Percentiles rank a stretch among this genome's conserved stretches.
phyloP scores from a whole-genome alignment of 1,284 basidiomycete species.

The Trichosporon ovoides region DNA sequence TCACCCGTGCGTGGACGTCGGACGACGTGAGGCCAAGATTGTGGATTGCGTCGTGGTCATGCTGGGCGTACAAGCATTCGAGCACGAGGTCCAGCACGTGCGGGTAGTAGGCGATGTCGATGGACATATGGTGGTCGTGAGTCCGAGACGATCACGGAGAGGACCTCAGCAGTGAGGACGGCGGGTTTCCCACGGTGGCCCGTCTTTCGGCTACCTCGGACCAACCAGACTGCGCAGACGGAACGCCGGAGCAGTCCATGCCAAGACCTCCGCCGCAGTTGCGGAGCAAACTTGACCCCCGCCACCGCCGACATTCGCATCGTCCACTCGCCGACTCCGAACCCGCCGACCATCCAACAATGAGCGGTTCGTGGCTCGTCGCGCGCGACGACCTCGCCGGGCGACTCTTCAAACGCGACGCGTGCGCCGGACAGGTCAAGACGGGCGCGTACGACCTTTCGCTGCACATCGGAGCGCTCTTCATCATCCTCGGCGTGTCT shows the following conservation, averaged over 20 bases:
- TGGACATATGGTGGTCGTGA: not conserved
- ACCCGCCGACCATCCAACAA: too few species aligned
- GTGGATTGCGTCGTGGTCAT: not conserved
- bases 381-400: not conserved
- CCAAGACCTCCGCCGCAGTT: too few species aligned
- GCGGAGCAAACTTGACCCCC: too few species aligned
- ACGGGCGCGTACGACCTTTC: not conserved
- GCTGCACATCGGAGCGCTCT: conserved; percentile 2
- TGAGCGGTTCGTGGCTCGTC: too few species aligned
- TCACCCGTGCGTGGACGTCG: not conserved
- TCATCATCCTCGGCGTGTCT: conserved; percentile 9
- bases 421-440: conserved; percentile 3
- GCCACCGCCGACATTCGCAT: too few species aligned
- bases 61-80: not conserved
- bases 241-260: too few species aligned
- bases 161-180: too few species aligned
- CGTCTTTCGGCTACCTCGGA: too few species aligned
- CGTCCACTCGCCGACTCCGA: too few species aligned
- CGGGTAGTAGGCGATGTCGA: not conserved
- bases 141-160: too few species aligned
- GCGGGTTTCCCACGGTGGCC: too few species aligned
- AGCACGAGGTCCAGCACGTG: not conserved
- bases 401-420: conserved; percentile 1
- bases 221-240: too few species aligned
- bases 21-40: not conserved